phyloP scores from a whole-genome alignment of 164 flowering plant genomes.

The Chimonanthus salicifolius region DNA sequence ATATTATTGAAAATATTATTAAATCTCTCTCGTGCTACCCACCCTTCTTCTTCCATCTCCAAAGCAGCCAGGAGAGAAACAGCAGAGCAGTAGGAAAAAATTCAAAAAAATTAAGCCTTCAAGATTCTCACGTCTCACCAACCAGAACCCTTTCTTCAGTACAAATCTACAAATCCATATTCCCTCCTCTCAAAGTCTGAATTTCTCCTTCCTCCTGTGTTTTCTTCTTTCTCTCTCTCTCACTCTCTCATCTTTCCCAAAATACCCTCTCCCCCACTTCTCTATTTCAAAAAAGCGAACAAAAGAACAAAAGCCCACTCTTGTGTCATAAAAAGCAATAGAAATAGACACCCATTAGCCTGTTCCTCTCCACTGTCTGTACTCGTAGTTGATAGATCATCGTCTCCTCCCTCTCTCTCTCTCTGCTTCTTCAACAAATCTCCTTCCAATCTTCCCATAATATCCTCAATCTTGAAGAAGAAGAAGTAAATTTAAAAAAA shows the following conservation, averaged over 20 bases:
- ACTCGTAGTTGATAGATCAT: too few relatives aligned
- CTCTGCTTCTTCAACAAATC: neutral
- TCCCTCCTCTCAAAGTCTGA: neutral
- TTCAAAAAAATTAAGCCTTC: slow-evolving; percentile 8
- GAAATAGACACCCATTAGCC: too few relatives aligned
- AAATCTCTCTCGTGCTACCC: neutral
- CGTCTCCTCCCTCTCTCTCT: too few relatives aligned
- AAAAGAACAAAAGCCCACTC: neutral
- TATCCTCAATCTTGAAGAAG: neutral
- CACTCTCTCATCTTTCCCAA: slow-evolving; percentile 2
- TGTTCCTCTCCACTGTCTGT: neutral
- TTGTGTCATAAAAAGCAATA: neutral
- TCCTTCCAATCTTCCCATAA: neutral
- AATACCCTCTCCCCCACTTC: slow-evolving; percentile 3
- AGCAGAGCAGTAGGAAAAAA: neutral
- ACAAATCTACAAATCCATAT: slow-evolving; percentile 28
- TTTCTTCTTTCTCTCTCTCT: neutral
- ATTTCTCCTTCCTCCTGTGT: neutral
- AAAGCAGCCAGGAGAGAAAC: neutral
- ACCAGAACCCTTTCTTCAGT: slow-evolving; percentile 25
- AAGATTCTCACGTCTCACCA: slow-evolving; percentile 41
- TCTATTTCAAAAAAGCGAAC: neutral
- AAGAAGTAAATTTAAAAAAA: neutral
- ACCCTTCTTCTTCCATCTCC: neutral
- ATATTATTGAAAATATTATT: too few relatives aligned